Evolutionary conservation across 2,329 filamentous ascomycete species (phyloP).

Genomic region (Lojkania enalia): DNA sequence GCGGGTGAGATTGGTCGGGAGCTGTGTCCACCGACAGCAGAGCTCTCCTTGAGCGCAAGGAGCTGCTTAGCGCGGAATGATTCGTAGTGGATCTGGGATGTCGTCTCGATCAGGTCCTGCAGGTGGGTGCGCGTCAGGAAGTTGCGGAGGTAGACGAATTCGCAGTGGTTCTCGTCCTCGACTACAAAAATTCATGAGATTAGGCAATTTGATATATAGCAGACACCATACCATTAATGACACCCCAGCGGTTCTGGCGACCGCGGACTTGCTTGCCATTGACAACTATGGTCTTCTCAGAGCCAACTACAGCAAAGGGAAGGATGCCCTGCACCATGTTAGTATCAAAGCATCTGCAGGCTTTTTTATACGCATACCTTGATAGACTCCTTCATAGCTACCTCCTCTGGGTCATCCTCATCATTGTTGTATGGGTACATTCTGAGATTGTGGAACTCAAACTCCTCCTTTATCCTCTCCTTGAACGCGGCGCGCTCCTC

Average conservation of each 20-base stretch:
- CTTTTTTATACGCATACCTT: constrained; percentile 66
- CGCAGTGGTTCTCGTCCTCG: constrained; percentile 98
- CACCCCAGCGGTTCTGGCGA: constrained; percentile 98
- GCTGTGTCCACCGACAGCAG: constrained; percentile 74
- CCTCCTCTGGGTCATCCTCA: constrained; percentile 96
- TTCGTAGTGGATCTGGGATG: constrained; percentile 99
- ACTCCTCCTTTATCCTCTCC: constrained; percentile 98
- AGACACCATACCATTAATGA: constrained; percentile 70
- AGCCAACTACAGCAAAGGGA: constrained; percentile 96
- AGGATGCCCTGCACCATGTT: constrained; percentile 72
- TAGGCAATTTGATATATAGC: background rate
- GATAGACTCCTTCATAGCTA: constrained; percentile 89
- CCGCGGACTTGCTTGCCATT: constrained; percentile 96
- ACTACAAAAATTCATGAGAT: constrained; percentile 54
- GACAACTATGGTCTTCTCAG: constrained; percentile 96
- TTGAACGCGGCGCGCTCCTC: constrained; percentile 97
- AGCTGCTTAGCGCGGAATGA: constrained; percentile 99
- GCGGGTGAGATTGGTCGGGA: constrained; percentile 94
- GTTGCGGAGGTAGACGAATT: constrained; percentile 97
- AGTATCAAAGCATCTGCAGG: constrained; percentile 27
- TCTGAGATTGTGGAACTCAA: constrained; percentile 98
- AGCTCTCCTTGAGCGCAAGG: constrained; percentile 96
- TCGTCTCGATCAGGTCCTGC: constrained; percentile 98
- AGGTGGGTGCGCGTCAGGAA: constrained; percentile 98
- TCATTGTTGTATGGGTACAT: constrained; percentile 99